Percentiles rank a stretch among this genome's conserved stretches.
These are phyloP conservation scores for Lachancea sp. DNA, from an alignment of 805 yeast species.

Conservation along the genomic window DNA sequence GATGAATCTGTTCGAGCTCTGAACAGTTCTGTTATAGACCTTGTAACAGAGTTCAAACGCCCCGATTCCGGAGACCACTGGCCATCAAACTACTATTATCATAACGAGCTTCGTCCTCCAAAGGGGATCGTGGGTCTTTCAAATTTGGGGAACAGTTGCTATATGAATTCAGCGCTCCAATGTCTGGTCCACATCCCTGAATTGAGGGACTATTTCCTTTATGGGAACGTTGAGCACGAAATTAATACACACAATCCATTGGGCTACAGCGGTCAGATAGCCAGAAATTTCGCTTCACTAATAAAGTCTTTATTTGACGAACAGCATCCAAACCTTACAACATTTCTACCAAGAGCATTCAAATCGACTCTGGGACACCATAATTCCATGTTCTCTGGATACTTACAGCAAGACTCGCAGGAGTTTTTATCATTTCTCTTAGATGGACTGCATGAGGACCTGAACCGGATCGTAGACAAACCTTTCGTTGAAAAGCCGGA, in stretches of 20 bases:
- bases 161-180: constrained; percentile 92
- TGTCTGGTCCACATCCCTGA: constrained; percentile 85
- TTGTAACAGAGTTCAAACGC: constrained; percentile 33
- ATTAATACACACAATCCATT: constrained; percentile 73
- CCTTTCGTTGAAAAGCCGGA: constrained; percentile 91
- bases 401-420: constrained; percentile 91
- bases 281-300: constrained; percentile 63
- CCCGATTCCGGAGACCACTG: constrained; percentile 28
- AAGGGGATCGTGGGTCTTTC: constrained; percentile 55
- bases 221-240: constrained; percentile 54
- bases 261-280: constrained; percentile 79
- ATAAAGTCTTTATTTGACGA: constrained; percentile 52
- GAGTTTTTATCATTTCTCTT: constrained; percentile 84
- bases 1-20: constrained; percentile 19
- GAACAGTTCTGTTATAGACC: constrained; percentile 20
- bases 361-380: constrained; percentile 72
- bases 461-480: constrained; percentile 73
- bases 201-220: constrained; percentile 65
- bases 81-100: constrained; percentile 33
- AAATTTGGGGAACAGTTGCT: constrained; percentile 86
- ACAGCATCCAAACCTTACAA: constrained; percentile 20
- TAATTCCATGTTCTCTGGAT: constrained; percentile 78
- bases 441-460: constrained; percentile 90
- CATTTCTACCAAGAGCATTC: constrained; percentile 66
- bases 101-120: constrained; percentile 29